phyloP scores from a whole-genome alignment of 23 red algal species.

The Gracilaria gracilis region DNA sequence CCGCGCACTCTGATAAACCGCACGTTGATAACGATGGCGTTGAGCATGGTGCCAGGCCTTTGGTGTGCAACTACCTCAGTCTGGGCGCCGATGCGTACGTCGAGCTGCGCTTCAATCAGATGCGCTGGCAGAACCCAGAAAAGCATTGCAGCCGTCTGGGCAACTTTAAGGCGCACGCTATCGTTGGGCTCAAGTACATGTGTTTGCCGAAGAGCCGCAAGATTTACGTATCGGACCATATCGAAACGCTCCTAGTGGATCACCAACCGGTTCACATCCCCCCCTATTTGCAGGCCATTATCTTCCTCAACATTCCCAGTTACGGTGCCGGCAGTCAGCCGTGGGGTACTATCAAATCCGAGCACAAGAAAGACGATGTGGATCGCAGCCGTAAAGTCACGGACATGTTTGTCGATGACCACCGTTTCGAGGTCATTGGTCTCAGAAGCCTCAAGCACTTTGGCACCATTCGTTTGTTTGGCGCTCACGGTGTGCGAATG shows the following conservation, averaged over 20 bases:
- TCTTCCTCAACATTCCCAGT: conserved; percentile 94
- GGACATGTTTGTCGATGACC: conserved; percentile 84
- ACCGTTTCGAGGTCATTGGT: conserved; percentile 84
- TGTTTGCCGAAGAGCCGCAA: conserved; percentile 34
- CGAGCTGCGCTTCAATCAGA: conserved; percentile 90
- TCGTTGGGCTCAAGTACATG: conserved; percentile 62
- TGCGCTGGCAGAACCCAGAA: conserved; percentile 83
- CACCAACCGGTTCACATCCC: conserved; percentile 69
- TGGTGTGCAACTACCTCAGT: conserved; percentile 92
- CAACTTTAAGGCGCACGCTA: conserved; percentile 77
- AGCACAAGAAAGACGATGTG: conserved; percentile 18
- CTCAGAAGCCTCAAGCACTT: conserved; percentile 86
- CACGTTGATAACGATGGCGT: conserved; percentile 39
- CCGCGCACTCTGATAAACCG: not conserved
- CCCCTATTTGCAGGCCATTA: conserved; percentile 76
- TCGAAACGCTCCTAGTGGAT: conserved; percentile 73
- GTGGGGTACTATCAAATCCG: conserved; percentile 43
- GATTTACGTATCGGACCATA: conserved; percentile 71
- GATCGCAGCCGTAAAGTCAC: conserved; percentile 2
- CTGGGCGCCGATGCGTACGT: conserved; percentile 94
- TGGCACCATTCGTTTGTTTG: conserved; percentile 69
- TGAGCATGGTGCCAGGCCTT: conserved; percentile 56
- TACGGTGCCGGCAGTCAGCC: conserved; percentile 93
- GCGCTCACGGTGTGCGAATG: conserved; percentile 69
- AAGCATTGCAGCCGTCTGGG: conserved; percentile 75